These are phyloP conservation scores for Dictyostelium brefeldianum DNA, from an alignment of 78 protist genomes.

Conservation along the genomic window DNA sequence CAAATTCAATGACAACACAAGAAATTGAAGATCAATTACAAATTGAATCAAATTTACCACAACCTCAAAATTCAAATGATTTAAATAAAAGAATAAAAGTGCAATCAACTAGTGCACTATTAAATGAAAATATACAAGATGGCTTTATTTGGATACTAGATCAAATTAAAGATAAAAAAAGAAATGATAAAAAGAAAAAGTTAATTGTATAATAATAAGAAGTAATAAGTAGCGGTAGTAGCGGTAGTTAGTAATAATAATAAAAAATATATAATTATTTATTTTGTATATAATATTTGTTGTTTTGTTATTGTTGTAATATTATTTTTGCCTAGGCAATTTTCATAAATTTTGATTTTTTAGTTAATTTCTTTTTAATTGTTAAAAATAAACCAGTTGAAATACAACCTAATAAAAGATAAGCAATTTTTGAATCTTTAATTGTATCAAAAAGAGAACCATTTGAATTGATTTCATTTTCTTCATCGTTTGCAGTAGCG, in stretches of 20 bases:
- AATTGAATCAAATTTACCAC: conserved; percentile 40
- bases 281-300: neutral
- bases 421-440: conserved; percentile 36
- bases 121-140: conserved; percentile 75
- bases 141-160: conserved; percentile 71
- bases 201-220: neutral
- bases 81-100: conserved; percentile 78
- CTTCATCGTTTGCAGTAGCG: neutral
- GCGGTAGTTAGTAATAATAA: neutral
- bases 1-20: conserved; percentile 62
- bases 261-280: neutral
- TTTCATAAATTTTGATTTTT: conserved; percentile 69
- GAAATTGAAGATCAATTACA: conserved; percentile 77
- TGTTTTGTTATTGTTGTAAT: neutral
- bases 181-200: neutral
- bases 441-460: neutral
- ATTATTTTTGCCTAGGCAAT: conserved; percentile 43
- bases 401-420: conserved; percentile 26
- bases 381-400: conserved; percentile 7
- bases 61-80: neutral
- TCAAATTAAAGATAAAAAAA: conserved; percentile 9
- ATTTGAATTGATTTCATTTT: neutral
- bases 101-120: conserved; percentile 53
- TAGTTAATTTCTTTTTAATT: conserved; percentile 26
- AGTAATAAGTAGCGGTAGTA: neutral